phyloP scores from a whole-genome alignment of 169 alveolate genomes.

The Plasmodium yoelii region DNA sequence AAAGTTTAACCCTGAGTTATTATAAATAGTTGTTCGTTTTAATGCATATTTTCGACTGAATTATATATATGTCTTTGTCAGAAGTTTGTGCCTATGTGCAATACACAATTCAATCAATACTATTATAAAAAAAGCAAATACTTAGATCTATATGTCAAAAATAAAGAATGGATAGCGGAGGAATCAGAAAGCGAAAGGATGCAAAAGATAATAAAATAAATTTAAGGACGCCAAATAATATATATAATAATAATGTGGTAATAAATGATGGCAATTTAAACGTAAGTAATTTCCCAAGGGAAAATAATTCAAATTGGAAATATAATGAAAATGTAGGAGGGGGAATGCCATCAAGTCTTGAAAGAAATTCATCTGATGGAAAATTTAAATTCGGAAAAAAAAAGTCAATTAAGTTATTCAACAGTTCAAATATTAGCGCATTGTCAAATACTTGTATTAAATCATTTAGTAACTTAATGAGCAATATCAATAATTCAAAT shows the following conservation, averaged over 20 bases:
- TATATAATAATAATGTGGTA: constrained; percentile 5
- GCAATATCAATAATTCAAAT: constrained; percentile 37
- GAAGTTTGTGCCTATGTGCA: too few species aligned
- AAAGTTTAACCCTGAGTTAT: too few species aligned
- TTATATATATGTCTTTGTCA: too few species aligned
- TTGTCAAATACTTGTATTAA: constrained; percentile 65
- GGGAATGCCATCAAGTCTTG: neutral
- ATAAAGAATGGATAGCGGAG: constrained; percentile 61
- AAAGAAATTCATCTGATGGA: constrained; percentile 26
- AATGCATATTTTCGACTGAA: too few species aligned
- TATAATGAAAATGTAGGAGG: neutral
- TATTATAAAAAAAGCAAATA: neutral
- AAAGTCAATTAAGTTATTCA: constrained; percentile 42
- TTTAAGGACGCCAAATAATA: neutral
- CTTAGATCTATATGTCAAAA: constrained; percentile 18
- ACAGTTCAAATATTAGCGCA: constrained; percentile 62
- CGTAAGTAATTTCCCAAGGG: constrained; percentile 23
- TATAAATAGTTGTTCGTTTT: too few species aligned
- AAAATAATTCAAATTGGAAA: constrained; percentile 12
- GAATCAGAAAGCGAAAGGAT: constrained; percentile 73
- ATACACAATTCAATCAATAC: too few species aligned
- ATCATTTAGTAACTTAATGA: constrained; percentile 59
- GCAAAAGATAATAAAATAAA: constrained; percentile 41
- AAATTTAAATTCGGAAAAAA: constrained; percentile 37
- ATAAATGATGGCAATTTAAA: neutral